phyloP scores from a whole-genome alignment of 108 stramenopile genomes.

The Seminavis robusta region DNA sequence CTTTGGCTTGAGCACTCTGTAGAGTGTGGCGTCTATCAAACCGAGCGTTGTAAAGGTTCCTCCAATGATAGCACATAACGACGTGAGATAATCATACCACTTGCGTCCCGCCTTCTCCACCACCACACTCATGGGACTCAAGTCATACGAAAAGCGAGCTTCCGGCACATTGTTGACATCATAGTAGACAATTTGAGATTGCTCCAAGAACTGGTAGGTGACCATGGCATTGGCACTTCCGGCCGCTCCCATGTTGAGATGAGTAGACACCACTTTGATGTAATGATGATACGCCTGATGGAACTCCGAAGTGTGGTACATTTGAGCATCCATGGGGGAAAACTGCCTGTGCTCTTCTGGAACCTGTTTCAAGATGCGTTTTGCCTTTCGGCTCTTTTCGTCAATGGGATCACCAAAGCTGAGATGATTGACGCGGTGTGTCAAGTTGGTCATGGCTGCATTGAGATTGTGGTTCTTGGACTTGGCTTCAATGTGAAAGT shows the following conservation, averaged over 20 bases:
- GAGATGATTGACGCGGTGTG: slow-evolving; percentile 91
- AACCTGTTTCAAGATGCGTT: slow-evolving; percentile 78
- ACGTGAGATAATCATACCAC: slow-evolving; percentile 97
- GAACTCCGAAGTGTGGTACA: slow-evolving; percentile 60
- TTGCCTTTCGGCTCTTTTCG: slow-evolving; percentile 46
- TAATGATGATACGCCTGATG: slow-evolving; percentile 97
- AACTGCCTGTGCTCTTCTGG: slow-evolving; percentile 82
- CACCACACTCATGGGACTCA: slow-evolving; percentile 90
- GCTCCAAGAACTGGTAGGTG: slow-evolving; percentile 82
- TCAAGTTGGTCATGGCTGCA: slow-evolving; percentile 92
- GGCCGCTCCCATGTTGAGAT: slow-evolving; percentile 66
- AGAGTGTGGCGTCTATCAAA: slow-evolving; percentile 88
- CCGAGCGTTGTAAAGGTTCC: slow-evolving; percentile 98
- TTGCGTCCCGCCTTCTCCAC: slow-evolving; percentile 70
- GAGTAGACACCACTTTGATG: slow-evolving; percentile 96
- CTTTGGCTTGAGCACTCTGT: slow-evolving; percentile 91
- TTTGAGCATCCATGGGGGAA: slow-evolving; percentile 76
- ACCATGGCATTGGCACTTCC: slow-evolving; percentile 46
- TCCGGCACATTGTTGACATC: slow-evolving; percentile 75
- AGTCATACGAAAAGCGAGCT: slow-evolving; percentile 84
- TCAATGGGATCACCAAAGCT: slow-evolving; percentile 85
- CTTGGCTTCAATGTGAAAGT: slow-evolving; percentile 95
- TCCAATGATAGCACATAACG: slow-evolving; percentile 94
- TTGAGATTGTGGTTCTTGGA: slow-evolving; percentile 94
- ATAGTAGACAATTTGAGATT: slow-evolving; percentile 83